Base-by-base conservation (phyloP, 495 filamentous ascomycete genomes). In the Tuber microsphaerosporum region DNA sequence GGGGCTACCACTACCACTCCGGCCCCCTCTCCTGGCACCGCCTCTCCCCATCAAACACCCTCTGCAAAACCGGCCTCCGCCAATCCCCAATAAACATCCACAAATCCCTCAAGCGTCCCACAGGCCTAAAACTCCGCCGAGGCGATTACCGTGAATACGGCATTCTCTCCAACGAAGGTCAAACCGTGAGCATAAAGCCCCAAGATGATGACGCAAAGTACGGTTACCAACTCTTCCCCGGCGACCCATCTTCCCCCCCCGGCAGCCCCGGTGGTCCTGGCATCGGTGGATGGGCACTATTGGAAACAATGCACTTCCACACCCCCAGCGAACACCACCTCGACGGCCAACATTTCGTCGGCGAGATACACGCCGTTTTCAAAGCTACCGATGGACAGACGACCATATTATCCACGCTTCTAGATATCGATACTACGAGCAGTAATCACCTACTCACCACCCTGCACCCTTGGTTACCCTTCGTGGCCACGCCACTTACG, bases 261-360 rank as follows among this genome's bases (percentile, higher is more conserved):
- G 34, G 34, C 34, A 37, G 34, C 34, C 34, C 34, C 2, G 34
- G 34, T 2, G 34, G 34, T 2, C 34, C 34, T 37, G 34, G 34
- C 34, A 37, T 37, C 34, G 34, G 34, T 37, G 34, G 34, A 1
- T 37, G 83, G 83, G 74, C 81, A 82, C 7, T 91, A 88, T 77
- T 78, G 83, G 12, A 84, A 92, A 31, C 81, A 86, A 37, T 91
- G 84, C 90, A 92, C 82, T 90, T 91, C 83, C 90, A 92, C 77
- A 88, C 90, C 19, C 90, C 91, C 10, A 88, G 87, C 79, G 91
- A 92, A 84, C 91, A 92, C 82, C 85, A 83, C 46, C 78, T 92
- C 41, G 85, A 77, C 9, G 72, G 56, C 80, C 88, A 88, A 76
- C 83, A 86, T 75, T 88, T 81, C 74, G 87, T 88, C 1, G 76